phyloP scores from a whole-genome alignment of 2,329 filamentous ascomycete genomes.

The Alternaria hordeiaustralica region DNA sequence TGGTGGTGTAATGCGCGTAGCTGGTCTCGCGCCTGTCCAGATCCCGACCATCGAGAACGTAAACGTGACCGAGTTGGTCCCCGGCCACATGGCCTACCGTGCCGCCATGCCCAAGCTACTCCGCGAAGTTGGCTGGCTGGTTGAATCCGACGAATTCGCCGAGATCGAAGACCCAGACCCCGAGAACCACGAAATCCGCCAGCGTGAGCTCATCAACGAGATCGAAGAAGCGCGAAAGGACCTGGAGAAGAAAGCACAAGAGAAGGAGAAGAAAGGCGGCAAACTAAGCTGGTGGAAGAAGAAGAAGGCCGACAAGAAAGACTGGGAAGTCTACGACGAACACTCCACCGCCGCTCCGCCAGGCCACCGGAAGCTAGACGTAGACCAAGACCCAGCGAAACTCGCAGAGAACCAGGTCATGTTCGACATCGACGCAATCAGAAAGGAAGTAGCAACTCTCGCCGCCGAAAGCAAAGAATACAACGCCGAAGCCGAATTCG shows the following conservation, averaged over 20 bases:
- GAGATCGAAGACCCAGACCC: conserved; percentile 98
- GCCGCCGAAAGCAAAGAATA: conserved; percentile 66
- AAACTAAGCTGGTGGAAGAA: conserved; percentile 77
- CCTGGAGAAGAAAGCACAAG: conserved; percentile 70
- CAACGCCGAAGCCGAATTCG: conserved; percentile 49
- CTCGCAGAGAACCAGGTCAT: conserved; percentile 69
- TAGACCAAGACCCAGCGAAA: conserved; percentile 56
- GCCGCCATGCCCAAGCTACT: conserved; percentile 87
- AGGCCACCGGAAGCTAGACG: conserved; percentile 26
- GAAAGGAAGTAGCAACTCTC: conserved; percentile 71
- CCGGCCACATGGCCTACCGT: conserved; percentile 96
- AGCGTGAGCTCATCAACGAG: conserved; percentile 92
- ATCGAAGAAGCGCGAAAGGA: conserved; percentile 93
- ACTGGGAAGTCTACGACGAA: conserved; percentile 95
- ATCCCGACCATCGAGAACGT: conserved; percentile 88
- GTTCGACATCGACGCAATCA: conserved; percentile 95
- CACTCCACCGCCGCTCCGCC: conserved; percentile 11
- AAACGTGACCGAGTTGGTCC: conserved; percentile 82
- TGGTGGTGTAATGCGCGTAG: conserved; percentile 87
- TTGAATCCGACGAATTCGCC: conserved; percentile 90
- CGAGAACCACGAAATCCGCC: conserved; percentile 84
- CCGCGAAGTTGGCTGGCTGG: conserved; percentile 85
- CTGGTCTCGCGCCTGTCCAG: conserved; percentile 80
- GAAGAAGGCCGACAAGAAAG: conserved; percentile 81
- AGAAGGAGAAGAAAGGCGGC: conserved; percentile 66